These are phyloP conservation scores for Magnusiomyces paraingens DNA, from an alignment of 1,139 yeast genomes.

Conservation along the genomic window DNA sequence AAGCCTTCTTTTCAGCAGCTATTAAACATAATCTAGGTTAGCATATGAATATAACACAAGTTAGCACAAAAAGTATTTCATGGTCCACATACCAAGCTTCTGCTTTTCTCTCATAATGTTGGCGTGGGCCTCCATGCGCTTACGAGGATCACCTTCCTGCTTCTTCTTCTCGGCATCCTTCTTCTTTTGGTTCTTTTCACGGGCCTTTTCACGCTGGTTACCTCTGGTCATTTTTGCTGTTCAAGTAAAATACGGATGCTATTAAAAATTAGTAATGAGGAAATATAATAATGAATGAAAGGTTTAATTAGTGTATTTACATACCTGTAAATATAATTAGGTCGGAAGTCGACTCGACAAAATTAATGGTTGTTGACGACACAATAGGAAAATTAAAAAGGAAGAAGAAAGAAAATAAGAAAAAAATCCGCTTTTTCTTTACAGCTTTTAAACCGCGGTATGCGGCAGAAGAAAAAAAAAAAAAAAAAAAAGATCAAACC, in stretches of 20 bases:
- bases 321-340: slow-evolving; percentile 3
- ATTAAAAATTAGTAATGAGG: background rate
- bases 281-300: slow-evolving; percentile 2
- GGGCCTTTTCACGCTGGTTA: slow-evolving; percentile 90
- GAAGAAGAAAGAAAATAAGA: background rate
- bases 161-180: slow-evolving; percentile 56
- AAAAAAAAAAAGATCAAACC: background rate
- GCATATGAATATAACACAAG: too few relatives aligned
- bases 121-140: slow-evolving; percentile 82
- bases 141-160: slow-evolving; percentile 73
- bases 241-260: background rate
- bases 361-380: background rate
- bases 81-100: slow-evolving; percentile 69
- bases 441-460: background rate
- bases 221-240: slow-evolving; percentile 74
- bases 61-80: too few relatives aligned
- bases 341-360: background rate
- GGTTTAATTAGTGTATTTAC: background rate
- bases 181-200: slow-evolving; percentile 82
- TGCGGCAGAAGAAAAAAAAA: background rate
- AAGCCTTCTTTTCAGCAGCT: slow-evolving; percentile 3
- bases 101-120: slow-evolving; percentile 85
- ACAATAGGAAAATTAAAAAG: background rate
- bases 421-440: background rate
- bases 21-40: background rate